Evolutionary conservation across 2,329 filamentous ascomycete genomes (phyloP), one percentile per base, ranked within the genome.

Genomic region (Colletotrichum theobromicola): DNA sequence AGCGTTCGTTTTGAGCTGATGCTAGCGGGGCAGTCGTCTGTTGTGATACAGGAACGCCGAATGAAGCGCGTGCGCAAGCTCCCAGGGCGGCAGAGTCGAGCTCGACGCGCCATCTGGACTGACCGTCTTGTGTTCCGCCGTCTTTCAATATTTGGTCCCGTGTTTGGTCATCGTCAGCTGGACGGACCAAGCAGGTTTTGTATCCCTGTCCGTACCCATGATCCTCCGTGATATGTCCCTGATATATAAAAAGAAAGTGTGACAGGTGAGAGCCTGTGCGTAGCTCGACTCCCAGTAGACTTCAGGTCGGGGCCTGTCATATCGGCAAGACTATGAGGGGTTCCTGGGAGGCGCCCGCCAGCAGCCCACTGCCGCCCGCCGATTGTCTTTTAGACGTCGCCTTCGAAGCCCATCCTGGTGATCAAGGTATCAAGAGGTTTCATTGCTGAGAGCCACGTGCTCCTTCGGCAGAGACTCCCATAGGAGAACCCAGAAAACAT

Each of bases 181-280:
- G 30, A 35, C 34, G 32, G 32, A 18, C 58, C 58, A 67, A 68
- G 37, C 63, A 75, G 63, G 58, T 60, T 75, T 75, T 60, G 30
- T 21, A 76, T 75, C 74, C 74, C 72, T 76, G 67, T 63, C 37
- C 50, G 37, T 67, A 65, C 50, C 58, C 70, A 65, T 73, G 65
- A 42, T 34, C 26, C 65, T 74, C 58, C 32, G 67, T 57, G 57
- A 67, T 72, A 65, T 67, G 28, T 60, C 67, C 50, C 24, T 65
- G 21, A 30, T 70, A 37, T 64, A 64, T 70, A 58, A 34, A 57
- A 72, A 68, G 34, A 57, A 74, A 58, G 46, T 67, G 74, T 75
- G 65, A 66, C 72, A 68, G 67, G 55, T 34, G 57, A 62, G 57
- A 67, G 74, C 74, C 72, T 75, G 74, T 75, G 74, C 74, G 72